Evolutionary conservation across 345 rosid species (phyloP).

Genomic region (Gossypium arboreum): DNA sequence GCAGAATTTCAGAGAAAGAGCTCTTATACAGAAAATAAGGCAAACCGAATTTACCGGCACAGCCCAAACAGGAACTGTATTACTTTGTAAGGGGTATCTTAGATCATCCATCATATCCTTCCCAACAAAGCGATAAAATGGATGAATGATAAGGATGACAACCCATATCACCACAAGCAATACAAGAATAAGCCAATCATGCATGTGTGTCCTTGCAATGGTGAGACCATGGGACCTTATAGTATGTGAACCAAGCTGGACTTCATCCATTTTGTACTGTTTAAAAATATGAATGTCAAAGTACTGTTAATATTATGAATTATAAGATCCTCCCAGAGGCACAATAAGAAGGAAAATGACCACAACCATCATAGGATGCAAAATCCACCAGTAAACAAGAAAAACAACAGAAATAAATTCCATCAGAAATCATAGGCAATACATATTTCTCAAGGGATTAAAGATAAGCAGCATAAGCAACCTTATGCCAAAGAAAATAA

Average conservation of each 20-base stretch:
- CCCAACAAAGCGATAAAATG: constrained; percentile 85
- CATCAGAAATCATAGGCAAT: background rate
- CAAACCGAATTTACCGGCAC: constrained; percentile 54
- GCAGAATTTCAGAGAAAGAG: background rate
- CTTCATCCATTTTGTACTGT: constrained; percentile 48
- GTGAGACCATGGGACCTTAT: constrained; percentile 56
- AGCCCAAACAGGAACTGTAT: constrained; percentile 77
- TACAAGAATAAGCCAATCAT: constrained; percentile 75
- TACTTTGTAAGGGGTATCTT: constrained; percentile 63
- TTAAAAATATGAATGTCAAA: constrained; percentile 14
- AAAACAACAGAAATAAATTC: background rate
- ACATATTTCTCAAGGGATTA: background rate
- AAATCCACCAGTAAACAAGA: background rate
- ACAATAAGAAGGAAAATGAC: background rate
- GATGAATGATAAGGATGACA: constrained; percentile 47
- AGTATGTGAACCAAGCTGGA: constrained; percentile 51
- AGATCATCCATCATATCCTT: constrained; percentile 93
- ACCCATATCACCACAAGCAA: constrained; percentile 47
- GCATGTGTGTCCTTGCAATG: constrained; percentile 54
- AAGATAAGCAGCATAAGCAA: background rate
- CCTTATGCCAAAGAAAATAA: background rate
- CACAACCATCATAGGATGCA: constrained; percentile 2
- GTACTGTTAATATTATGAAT: background rate
- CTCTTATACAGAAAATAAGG: background rate
- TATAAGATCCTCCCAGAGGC: constrained; percentile 9